Conservation (phyloP, 495 filamentous ascomycete genomes). For the Parachaetomium inaequale region DNA sequence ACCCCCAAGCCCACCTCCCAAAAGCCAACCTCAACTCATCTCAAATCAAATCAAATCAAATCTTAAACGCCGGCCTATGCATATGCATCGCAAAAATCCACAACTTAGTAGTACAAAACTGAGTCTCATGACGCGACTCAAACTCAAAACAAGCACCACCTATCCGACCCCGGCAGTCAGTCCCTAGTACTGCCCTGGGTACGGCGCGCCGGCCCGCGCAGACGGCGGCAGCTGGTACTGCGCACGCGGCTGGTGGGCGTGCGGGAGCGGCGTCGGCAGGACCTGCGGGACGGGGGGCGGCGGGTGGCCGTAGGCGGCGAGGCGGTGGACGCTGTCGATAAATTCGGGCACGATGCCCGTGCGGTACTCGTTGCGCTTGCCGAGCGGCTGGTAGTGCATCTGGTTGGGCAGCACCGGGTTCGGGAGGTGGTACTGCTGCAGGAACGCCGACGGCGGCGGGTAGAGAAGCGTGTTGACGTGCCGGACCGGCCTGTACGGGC, state of each 20-base stretch:
- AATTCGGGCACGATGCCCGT: conserved; percentile 81
- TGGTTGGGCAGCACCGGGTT: conserved; percentile 54
- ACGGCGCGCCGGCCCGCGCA: background rate
- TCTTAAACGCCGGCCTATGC: conserved; percentile 25
- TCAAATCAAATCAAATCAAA: background rate
- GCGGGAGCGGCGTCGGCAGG: conserved; percentile 17
- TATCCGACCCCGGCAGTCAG: background rate
- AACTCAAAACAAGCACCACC: background rate
- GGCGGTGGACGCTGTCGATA: background rate
- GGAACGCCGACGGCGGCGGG: conserved; percentile 75
- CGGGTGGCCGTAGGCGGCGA: background rate
- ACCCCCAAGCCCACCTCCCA: background rate
- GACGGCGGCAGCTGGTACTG: conserved; percentile 6
- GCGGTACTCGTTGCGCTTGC: conserved; percentile 71
- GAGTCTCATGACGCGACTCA: background rate
- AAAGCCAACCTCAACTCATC: no score
- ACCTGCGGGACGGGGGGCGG: conserved; percentile 17
- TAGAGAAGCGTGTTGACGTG: conserved; percentile 84
- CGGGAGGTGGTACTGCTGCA: conserved; percentile 67
- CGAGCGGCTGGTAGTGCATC: conserved; percentile 95
- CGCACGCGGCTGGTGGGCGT: conserved; percentile 7
- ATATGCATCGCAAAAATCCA: conserved; percentile 16
- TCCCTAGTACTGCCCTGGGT: conserved; percentile 3
- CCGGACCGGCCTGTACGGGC: conserved; percentile 89
- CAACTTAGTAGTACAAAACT: conserved; percentile 14